These are phyloP conservation scores for Exophiala sp. DNA, from an alignment of 2,329 filamentous ascomycete genomes.

Conservation along the genomic window DNA sequence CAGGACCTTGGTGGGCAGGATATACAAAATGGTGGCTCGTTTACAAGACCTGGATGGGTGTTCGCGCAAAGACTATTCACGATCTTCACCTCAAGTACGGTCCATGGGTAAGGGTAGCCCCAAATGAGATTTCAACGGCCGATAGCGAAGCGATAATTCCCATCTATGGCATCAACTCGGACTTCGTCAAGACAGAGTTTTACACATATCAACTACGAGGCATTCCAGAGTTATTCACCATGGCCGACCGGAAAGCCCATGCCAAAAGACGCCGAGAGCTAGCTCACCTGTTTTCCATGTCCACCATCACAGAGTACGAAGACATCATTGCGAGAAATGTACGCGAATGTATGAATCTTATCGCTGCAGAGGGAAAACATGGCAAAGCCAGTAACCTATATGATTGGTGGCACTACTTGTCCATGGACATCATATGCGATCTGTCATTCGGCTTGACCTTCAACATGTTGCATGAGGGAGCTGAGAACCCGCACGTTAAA, in stretches of 20 bases:
- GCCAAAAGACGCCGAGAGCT: slow-evolving; percentile 39
- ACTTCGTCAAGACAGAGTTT: slow-evolving; percentile 15
- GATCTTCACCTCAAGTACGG: slow-evolving; percentile 56
- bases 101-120: slow-evolving; percentile 58
- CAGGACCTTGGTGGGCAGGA: not conserved
- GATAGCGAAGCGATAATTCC: slow-evolving; percentile 54
- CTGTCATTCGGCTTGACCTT: slow-evolving; percentile 6
- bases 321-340: slow-evolving; percentile 27
- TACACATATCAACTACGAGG: slow-evolving; percentile 7
- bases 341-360: slow-evolving; percentile 20
- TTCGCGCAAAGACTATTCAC: slow-evolving; percentile 9
- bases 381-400: slow-evolving; percentile 8
- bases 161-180: slow-evolving; percentile 52
- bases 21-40: slow-evolving; percentile 17
- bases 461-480: slow-evolving; percentile 9
- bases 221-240: slow-evolving; percentile 9
- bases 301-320: slow-evolving; percentile 39
- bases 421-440: slow-evolving; percentile 12
- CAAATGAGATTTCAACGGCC: slow-evolving; percentile 63
- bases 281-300: slow-evolving; percentile 28
- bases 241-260: slow-evolving; percentile 35
- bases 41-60: not conserved
- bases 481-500: slow-evolving; percentile 4
- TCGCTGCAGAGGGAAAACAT: not conserved
- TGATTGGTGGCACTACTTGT: slow-evolving; percentile 12